These are phyloP conservation scores for Microdochium paspali DNA, from an alignment of 2,329 filamentous ascomycete genomes.

Conservation along the genomic window DNA sequence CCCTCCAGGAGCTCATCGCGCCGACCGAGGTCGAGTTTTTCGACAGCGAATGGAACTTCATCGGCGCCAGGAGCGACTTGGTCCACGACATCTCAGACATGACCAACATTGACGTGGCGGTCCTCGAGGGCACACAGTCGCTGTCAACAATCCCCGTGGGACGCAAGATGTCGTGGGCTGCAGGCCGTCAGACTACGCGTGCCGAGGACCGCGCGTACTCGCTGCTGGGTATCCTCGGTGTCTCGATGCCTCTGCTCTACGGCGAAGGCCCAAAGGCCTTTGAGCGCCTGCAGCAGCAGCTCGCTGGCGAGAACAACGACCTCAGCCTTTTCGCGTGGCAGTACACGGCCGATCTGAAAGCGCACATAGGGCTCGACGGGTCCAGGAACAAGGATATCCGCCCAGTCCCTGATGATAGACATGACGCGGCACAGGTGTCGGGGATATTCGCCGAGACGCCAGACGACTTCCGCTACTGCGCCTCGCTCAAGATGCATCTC, in stretches of 20 bases:
- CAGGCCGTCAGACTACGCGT: slow-evolving; percentile 8
- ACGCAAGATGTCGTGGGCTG: slow-evolving; percentile 15
- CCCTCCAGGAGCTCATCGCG: slow-evolving; percentile 8
- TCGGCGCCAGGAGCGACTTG: no score
- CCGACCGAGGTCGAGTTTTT: no score
- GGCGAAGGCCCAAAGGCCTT: slow-evolving; percentile 13
- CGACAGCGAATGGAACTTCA: no score
- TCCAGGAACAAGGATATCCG: no score
- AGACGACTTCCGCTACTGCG: no score
- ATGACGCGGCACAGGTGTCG: background rate
- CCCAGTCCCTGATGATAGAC: no score
- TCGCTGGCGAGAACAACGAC: slow-evolving; percentile 11
- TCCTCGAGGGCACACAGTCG: slow-evolving; percentile 14
- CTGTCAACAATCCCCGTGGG: slow-evolving; percentile 5
- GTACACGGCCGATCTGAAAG: no score
- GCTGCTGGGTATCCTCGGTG: slow-evolving; percentile 13
- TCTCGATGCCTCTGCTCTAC: slow-evolving; percentile 16
- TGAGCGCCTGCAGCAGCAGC: slow-evolving; percentile 12
- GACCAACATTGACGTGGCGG: no score
- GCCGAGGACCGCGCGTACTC: slow-evolving; percentile 14
- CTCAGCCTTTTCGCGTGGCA: slow-evolving; percentile 16
- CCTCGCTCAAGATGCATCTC: no score
- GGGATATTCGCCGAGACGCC: no score
- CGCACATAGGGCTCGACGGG: no score
- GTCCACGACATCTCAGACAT: no score